These are phyloP conservation scores for Parachaetomium inaequale DNA, from an alignment of 495 filamentous ascomycete species.

Conservation along the genomic window DNA sequence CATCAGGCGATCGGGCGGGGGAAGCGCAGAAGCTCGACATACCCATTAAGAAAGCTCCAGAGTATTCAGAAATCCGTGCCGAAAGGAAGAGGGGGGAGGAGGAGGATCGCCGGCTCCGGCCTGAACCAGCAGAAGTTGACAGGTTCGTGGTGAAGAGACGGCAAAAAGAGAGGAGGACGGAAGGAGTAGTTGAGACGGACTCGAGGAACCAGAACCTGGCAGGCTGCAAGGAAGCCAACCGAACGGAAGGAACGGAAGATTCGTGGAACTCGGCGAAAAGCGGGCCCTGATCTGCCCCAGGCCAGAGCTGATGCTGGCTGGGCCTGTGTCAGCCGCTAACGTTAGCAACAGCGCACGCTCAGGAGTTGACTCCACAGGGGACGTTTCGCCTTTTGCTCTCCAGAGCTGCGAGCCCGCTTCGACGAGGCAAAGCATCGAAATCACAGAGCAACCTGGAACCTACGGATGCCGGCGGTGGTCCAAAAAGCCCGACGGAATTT, in stretches of 20 bases:
- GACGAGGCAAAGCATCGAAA: neutral
- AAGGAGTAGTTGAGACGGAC: neutral
- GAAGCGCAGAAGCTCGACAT: constrained; percentile 3
- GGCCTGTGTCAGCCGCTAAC: neutral
- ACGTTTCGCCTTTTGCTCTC: constrained; percentile 4
- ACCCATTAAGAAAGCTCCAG: constrained; percentile 28
- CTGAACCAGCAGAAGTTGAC: constrained; percentile 26
- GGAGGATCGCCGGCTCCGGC: constrained; percentile 16
- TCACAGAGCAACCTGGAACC: neutral
- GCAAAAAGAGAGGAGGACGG: constrained; percentile 2
- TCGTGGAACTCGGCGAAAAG: neutral
- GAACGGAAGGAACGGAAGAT: neutral
- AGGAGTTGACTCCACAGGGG: constrained; percentile 10
- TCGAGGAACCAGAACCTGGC: neutral
- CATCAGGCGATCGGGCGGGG: constrained; percentile 12
- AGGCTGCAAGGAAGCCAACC: neutral
- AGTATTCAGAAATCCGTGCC: constrained; percentile 23
- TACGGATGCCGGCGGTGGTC: too few relatives aligned
- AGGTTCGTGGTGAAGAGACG: constrained; percentile 12
- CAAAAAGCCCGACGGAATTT: neutral
- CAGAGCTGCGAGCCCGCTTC: neutral
- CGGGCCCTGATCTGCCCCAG: neutral
- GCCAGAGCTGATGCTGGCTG: neutral
- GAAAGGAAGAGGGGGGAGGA: constrained; percentile 18
- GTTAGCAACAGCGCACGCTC: neutral